Evolutionary conservation across 2,329 filamentous ascomycete genomes (phyloP).

Genomic region (Atkinsonella hypoxylon): DNA sequence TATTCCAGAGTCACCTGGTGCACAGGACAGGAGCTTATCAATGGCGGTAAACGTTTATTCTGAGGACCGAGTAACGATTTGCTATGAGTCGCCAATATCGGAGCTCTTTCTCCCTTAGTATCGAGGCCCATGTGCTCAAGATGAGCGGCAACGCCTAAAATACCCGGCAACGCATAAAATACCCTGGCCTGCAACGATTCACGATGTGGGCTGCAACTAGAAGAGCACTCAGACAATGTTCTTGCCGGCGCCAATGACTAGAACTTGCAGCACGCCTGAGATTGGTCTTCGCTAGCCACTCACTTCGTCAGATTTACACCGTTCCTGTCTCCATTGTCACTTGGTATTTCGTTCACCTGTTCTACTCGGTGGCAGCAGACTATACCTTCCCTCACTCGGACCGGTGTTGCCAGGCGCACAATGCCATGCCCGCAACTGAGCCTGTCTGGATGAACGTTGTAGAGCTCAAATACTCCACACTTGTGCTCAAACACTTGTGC

Average conservation of each 20-base stretch:
- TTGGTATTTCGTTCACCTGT: too few species aligned
- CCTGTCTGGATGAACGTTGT: not conserved
- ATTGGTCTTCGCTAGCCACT: too few species aligned
- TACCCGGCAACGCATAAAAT: too few species aligned
- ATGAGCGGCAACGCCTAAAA: not conserved
- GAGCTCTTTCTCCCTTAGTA: not conserved
- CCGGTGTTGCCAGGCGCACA: not conserved
- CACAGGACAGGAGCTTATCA: not conserved
- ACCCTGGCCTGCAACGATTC: too few species aligned
- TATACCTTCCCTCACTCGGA: not conserved
- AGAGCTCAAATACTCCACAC: not conserved
- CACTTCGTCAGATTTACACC: too few species aligned
- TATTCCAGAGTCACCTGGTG: not conserved
- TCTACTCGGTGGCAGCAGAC: too few species aligned
- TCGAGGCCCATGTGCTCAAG: not conserved
- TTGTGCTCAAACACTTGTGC: not conserved
- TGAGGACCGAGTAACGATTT: not conserved
- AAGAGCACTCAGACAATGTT: not conserved
- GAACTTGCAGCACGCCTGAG: too few species aligned
- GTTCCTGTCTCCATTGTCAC: too few species aligned
- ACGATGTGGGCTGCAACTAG: not conserved
- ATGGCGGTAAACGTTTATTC: not conserved
- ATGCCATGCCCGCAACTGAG: not conserved
- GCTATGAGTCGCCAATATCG: not conserved
- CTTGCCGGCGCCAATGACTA: not conserved